Base-by-base conservation (phyloP, 208 protist species). In the Acanthamoeba culbertsoni region DNA sequence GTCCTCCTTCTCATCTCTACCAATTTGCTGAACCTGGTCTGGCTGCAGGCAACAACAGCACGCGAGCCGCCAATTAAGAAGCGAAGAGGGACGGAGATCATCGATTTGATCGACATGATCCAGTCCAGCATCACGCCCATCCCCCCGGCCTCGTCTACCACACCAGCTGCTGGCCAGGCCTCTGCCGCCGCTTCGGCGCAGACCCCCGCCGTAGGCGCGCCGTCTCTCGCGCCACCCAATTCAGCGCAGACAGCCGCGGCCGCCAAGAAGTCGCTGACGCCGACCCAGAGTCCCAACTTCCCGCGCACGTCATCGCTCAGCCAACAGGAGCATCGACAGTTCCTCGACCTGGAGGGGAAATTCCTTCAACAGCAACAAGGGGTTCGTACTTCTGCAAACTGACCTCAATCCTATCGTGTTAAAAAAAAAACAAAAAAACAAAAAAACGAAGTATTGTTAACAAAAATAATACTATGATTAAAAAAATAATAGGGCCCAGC, bases 121-220 rank as follows among this genome's bases (percentile, higher is more conserved):
- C 71, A 82, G 20, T 82, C 71, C 71, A 82, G 71, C 71, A 82
- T 82, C 71, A 82, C 71, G 42, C 71, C 71, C 71, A 82, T 82
- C 43, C 71, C 71, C 14, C 48, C 68, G n/a, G 28, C 59, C 31
- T 68, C 59, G n/a, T 37, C 59, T 68, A n/a, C n/a, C 28, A n/a
- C n/a, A 10, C 7, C 59, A 26, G 8, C 59, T 26, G 16, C 59
- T 10, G 7, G n/a, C 59, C 14, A 68, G 59, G 12, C 68, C 18
- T 77, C 68, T 0, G 37, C 68, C 33, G 35, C 40, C 16, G 37
- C 37, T 23, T 18, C 68, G 26, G 40, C 68, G 37, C 40, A 31
- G 68, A 18, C 68, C n/a, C 46, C 68, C 23, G 40, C 46, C 37
- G 68, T 77, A 12, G 18, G 37, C 0, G 68, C 68, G 2, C 68